phyloP scores from a whole-genome alignment of 1,284 basidiomycete genomes.

The Neolentinus lepideus region DNA sequence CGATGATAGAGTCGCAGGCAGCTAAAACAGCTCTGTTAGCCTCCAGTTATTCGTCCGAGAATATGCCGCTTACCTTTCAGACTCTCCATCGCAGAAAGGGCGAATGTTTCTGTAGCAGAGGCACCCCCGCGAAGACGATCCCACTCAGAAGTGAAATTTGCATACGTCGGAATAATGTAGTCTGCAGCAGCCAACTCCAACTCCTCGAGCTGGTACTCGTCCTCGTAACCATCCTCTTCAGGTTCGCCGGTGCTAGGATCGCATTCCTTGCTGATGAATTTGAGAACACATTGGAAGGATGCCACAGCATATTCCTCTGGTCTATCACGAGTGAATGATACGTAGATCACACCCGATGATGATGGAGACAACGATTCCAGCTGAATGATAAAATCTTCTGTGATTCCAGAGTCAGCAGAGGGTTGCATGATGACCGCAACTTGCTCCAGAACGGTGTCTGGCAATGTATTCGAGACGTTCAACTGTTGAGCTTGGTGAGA shows the following conservation, averaged over 20 bases:
- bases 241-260: constrained; percentile 96
- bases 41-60: constrained; percentile 7
- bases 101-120: constrained; percentile 88
- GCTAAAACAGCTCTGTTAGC: constrained; percentile 37
- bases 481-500: constrained; percentile 46
- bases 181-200: constrained; percentile 90
- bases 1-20: constrained; percentile 89
- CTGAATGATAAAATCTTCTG: constrained; percentile 95
- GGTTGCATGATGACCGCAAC: constrained; percentile 93
- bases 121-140: constrained; percentile 78
- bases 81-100: constrained; percentile 87
- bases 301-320: constrained; percentile 76
- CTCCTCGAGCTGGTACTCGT: constrained; percentile 97
- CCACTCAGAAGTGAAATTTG: constrained; percentile 92
- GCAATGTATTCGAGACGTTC: constrained; percentile 97
- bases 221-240: constrained; percentile 97
- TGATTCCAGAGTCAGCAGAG: constrained; percentile 67
- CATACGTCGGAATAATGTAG: constrained; percentile 92
- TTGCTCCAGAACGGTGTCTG: constrained; percentile 95
- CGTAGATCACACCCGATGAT: constrained; percentile 81
- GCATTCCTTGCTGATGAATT: constrained; percentile 96
- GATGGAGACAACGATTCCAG: constrained; percentile 62
- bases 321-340: constrained; percentile 84
- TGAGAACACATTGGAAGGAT: constrained; percentile 91
- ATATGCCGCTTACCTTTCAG: constrained; percentile 68